Evolutionary conservation across 176 grass and related monocot genomes (phyloP).

Genomic region (Puccinellia tenuiflora): DNA sequence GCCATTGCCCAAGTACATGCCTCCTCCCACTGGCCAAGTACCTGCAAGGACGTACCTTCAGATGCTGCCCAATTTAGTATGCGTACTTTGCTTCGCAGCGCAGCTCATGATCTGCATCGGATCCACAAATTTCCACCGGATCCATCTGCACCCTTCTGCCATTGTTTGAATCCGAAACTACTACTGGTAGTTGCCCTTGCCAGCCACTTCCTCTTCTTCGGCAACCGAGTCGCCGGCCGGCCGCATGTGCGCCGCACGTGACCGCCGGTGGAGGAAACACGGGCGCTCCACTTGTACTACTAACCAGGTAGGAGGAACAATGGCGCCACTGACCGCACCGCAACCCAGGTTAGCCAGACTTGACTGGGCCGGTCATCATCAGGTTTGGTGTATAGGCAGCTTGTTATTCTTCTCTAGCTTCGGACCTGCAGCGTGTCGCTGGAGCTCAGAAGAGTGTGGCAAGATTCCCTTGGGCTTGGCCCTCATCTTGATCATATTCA

Average conservation of each 20-base stretch:
- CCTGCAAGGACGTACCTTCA: slow-evolving; percentile 51
- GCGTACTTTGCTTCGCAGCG: not conserved
- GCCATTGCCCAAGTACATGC: not conserved
- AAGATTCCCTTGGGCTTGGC: too few species aligned
- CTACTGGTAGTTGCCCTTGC: not conserved
- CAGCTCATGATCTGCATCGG: slow-evolving; percentile 2
- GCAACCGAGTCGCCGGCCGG: slow-evolving; percentile 31
- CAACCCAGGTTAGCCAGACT: too few species aligned
- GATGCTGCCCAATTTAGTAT: slow-evolving; percentile 22
- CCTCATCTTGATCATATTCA: too few species aligned
- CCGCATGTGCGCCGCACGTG: slow-evolving; percentile 27
- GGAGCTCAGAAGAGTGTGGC: too few species aligned
- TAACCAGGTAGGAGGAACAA: too few species aligned
- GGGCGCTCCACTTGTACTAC: too few species aligned
- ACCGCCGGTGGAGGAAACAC: not conserved
- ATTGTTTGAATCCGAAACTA: slow-evolving; percentile 11
- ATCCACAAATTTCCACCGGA: slow-evolving; percentile 29
- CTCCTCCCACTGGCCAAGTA: slow-evolving; percentile 21
- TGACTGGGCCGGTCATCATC: too few species aligned
- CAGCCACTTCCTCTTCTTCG: slow-evolving; percentile 12
- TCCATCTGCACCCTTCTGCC: not conserved
- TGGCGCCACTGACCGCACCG: too few species aligned
- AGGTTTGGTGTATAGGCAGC: too few species aligned
- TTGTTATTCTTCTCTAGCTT: too few species aligned
- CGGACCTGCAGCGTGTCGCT: too few species aligned